These are phyloP conservation scores for Crassisporium funariophilum DNA, from an alignment of 768 basidiomycete genomes.

Conservation along the genomic window DNA sequence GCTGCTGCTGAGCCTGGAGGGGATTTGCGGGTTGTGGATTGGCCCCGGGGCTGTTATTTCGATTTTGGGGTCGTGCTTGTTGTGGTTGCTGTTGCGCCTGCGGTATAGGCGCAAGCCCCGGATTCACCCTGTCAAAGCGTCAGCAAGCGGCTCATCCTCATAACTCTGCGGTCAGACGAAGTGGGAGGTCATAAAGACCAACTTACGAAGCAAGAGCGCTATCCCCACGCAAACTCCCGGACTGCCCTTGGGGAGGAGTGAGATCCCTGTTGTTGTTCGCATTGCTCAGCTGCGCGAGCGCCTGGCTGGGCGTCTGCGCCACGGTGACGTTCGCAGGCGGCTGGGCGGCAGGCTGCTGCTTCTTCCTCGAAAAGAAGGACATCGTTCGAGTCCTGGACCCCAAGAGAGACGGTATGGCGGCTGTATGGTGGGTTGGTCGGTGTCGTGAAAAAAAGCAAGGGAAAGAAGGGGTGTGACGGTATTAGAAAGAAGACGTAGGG, in stretches of 20 bases:
- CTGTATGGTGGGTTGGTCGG: constrained; percentile 32
- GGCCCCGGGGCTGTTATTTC: constrained; percentile 32
- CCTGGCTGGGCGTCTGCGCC: constrained; percentile 66
- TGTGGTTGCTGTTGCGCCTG: constrained; percentile 36
- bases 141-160: too few relatives aligned
- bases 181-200: not conserved
- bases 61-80: constrained; percentile 45
- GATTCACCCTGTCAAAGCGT: too few relatives aligned
- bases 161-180: too few relatives aligned
- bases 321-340: constrained; percentile 52
- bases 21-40: constrained; percentile 29
- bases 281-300: constrained; percentile 65
- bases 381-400: constrained; percentile 69
- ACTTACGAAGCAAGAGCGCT: constrained; percentile 22
- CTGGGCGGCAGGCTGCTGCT: constrained; percentile 58
- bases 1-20: constrained; percentile 18
- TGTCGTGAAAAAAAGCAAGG: constrained; percentile 5
- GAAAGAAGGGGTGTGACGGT: constrained; percentile 14
- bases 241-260: constrained; percentile 22
- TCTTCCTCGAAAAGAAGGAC: constrained; percentile 94
- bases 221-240: constrained; percentile 32
- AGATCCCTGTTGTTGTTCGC: constrained; percentile 31
- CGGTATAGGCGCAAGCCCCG: constrained; percentile 20
- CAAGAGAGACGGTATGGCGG: constrained; percentile 72
- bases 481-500: not conserved